phyloP scores from a whole-genome alignment of 148 eudicot species.

The Rhododendron mucronatum region DNA sequence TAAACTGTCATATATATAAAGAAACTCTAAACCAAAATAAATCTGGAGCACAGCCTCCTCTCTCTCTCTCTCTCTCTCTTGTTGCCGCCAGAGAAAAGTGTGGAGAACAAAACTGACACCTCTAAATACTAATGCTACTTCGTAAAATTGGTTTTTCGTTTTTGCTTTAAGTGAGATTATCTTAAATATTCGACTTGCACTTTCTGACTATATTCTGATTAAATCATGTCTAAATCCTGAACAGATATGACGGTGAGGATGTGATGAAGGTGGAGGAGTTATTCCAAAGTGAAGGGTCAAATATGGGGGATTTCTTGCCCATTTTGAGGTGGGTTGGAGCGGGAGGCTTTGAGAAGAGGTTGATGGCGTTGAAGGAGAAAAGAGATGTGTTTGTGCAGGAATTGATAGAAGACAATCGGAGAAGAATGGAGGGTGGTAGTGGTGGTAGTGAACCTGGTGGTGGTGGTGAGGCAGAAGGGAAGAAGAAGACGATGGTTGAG shows the following conservation, averaged over 20 bases:
- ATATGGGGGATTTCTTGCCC: slow-evolving; percentile 30
- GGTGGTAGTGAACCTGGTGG: too few relatives aligned
- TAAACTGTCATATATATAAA: too few relatives aligned
- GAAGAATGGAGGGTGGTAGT: slow-evolving; percentile 11
- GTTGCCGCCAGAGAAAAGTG: too few relatives aligned
- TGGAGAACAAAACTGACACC: too few relatives aligned
- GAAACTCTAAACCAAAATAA: too few relatives aligned
- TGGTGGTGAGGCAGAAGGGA: slow-evolving; percentile 12
- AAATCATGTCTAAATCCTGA: not conserved
- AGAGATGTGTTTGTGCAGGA: slow-evolving; percentile 27
- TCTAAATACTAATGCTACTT: not conserved
- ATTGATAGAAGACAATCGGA: slow-evolving; percentile 25
- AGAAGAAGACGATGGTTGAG: slow-evolving; percentile 6
- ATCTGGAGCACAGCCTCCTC: too few relatives aligned
- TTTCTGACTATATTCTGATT: not conserved
- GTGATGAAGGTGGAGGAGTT: slow-evolving; percentile 17
- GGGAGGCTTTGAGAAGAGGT: slow-evolving; percentile 9
- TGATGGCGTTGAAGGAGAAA: not conserved
- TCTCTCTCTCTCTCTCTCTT: too few relatives aligned
- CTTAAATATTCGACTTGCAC: not conserved
- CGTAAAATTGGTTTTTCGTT: not conserved
- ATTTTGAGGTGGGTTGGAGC: slow-evolving; percentile 20
- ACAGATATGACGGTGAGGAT: slow-evolving; percentile 7
- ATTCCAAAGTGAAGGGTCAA: slow-evolving; percentile 6
- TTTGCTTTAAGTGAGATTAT: not conserved